phyloP scores from a whole-genome alignment of 495 filamentous ascomycete genomes.

The Choiromyces venosus region DNA sequence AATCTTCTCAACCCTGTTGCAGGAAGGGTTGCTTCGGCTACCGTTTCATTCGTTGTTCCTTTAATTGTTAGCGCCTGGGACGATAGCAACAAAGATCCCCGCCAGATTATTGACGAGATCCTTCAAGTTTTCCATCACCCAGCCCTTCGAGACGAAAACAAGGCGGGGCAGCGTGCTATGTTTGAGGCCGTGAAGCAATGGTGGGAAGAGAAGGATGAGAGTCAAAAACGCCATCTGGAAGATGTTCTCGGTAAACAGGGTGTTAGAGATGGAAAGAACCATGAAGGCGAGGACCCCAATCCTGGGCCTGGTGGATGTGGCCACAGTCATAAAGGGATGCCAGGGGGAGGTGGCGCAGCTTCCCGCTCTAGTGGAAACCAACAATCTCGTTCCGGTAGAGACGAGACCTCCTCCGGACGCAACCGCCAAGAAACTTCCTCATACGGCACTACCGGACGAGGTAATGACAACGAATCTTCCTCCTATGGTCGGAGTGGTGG shows the following conservation, averaged over 20 bases:
- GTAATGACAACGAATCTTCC: background rate
- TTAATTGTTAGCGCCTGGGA: conserved; percentile 82
- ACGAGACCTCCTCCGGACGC: conserved; percentile 5
- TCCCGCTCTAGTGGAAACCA: conserved; percentile 3
- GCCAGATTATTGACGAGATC: conserved; percentile 64
- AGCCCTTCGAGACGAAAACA: conserved; percentile 61
- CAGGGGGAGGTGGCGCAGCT: background rate
- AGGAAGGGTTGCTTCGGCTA: conserved; percentile 68
- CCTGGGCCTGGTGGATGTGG: conserved; percentile 33
- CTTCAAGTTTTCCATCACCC: conserved; percentile 81
- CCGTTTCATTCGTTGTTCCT: conserved; percentile 74
- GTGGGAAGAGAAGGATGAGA: conserved; percentile 63
- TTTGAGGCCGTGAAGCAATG: conserved; percentile 72
- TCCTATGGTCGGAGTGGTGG: conserved; percentile 2
- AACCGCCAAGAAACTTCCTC: background rate
- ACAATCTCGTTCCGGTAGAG: background rate
- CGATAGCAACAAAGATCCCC: conserved; percentile 60
- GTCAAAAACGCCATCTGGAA: conserved; percentile 57
- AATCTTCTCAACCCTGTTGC: conserved; percentile 81
- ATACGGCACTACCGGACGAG: background rate
- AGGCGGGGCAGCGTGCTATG: conserved; percentile 71
- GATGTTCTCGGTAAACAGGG: conserved; percentile 68
- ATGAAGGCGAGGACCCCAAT: conserved; percentile 52
- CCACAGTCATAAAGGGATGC: conserved; percentile 25
- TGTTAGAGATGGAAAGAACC: conserved; percentile 67